Percentiles rank a stretch among this genome's conserved stretches.
Conservation (phyloP, 2,329 filamentous ascomycete genomes). For the Fusarium decemcellulare region DNA sequence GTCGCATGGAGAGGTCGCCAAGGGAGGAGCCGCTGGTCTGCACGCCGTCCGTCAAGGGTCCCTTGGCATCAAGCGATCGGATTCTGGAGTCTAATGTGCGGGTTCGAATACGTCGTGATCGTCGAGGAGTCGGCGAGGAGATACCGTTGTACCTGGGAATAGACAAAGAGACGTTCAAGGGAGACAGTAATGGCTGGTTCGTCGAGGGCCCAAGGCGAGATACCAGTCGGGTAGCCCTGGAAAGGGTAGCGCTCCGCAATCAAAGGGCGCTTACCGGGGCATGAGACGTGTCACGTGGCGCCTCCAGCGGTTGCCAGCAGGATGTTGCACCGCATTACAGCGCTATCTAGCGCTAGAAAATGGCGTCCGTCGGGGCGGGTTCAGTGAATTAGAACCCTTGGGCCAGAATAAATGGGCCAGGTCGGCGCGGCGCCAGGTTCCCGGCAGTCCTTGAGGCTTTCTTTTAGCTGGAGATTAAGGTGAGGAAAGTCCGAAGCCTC, state of each 20-base stretch:
- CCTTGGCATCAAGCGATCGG: slow-evolving; percentile 36
- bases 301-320: slow-evolving; percentile 39
- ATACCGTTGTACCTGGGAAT: slow-evolving; percentile 23
- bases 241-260: slow-evolving; percentile 43
- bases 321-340: slow-evolving; percentile 41
- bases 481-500: slow-evolving; percentile 2
- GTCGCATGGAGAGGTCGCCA: slow-evolving; percentile 51
- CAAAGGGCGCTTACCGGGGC: slow-evolving; percentile 45
- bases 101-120: slow-evolving; percentile 16
- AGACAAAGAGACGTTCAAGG: slow-evolving; percentile 41
- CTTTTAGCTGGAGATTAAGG: slow-evolving; percentile 2
- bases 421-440: slow-evolving; percentile 11
- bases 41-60: slow-evolving; percentile 44
- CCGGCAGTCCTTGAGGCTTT: background rate
- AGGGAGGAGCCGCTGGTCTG: slow-evolving; percentile 45
- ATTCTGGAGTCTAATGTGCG: slow-evolving; percentile 19
- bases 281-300: slow-evolving; percentile 47
- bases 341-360: slow-evolving; percentile 44
- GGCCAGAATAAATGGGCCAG: background rate
- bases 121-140: slow-evolving; percentile 20
- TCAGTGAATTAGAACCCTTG: slow-evolving; percentile 16
- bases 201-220: slow-evolving; percentile 44
- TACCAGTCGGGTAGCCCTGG: slow-evolving; percentile 41
- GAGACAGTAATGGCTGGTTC: slow-evolving; percentile 40
- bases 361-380: slow-evolving; percentile 37